phyloP scores from a whole-genome alignment of 441 rosid genomes.

The Adansonia madagascariensis region DNA sequence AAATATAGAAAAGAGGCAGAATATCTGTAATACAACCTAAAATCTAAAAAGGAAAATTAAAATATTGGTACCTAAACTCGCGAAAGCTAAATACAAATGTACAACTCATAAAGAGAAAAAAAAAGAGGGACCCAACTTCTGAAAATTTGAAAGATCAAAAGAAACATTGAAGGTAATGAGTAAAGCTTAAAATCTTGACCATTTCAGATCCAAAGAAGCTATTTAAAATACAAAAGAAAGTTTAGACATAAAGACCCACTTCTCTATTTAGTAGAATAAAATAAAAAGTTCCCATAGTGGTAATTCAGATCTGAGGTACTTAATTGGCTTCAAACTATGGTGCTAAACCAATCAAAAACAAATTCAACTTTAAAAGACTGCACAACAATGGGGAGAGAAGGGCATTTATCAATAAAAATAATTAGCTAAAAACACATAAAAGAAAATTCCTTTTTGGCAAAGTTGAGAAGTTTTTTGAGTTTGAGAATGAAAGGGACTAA shows the following conservation, averaged over 20 bases:
- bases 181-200: slow-evolving; percentile 31
- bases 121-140: slow-evolving; percentile 26
- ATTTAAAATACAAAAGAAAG: slow-evolving; percentile 23
- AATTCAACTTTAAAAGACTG: slow-evolving; percentile 35
- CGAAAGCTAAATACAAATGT: slow-evolving; percentile 25
- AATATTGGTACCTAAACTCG: slow-evolving; percentile 25
- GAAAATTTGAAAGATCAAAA: slow-evolving; percentile 29
- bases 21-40: not conserved
- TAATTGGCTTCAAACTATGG: slow-evolving; percentile 48
- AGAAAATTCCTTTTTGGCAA: not conserved
- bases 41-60: not conserved
- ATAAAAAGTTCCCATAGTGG: slow-evolving; percentile 33
- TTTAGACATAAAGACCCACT: slow-evolving; percentile 36
- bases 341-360: slow-evolving; percentile 35
- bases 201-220: slow-evolving; percentile 46
- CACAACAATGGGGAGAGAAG: slow-evolving; percentile 28
- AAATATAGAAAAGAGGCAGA: not conserved
- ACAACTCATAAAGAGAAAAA: slow-evolving; percentile 27
- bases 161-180: slow-evolving; percentile 19
- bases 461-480: slow-evolving; percentile 10
- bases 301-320: slow-evolving; percentile 77
- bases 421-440: not conserved
- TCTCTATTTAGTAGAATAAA: slow-evolving; percentile 44
- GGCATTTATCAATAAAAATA: slow-evolving; percentile 23
- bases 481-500: not conserved